These are phyloP conservation scores for Funneliformis mosseae DNA, from an alignment of 192 early-diverging fungal genomes.

Conservation along the genomic window DNA sequence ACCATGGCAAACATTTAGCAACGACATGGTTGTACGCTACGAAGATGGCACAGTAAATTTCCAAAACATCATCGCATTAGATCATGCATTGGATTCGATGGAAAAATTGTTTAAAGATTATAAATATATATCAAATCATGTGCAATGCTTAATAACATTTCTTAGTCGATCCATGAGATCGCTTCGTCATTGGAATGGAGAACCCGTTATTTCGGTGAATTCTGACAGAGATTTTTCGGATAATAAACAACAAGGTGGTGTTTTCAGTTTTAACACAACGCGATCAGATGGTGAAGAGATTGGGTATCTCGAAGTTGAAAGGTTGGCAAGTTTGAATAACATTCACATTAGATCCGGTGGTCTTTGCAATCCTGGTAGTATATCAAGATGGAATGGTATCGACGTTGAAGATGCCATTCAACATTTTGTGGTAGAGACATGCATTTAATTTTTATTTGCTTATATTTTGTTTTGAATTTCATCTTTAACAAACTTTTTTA, in stretches of 20 bases:
- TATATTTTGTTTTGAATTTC: too few species aligned
- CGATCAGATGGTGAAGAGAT: conserved; percentile 54
- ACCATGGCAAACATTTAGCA: conserved; percentile 56
- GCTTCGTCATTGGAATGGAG: conserved; percentile 59
- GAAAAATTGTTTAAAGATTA: conserved; percentile 45
- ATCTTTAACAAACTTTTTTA: too few species aligned
- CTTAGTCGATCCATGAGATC: conserved; percentile 46
- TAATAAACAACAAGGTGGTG: conserved; percentile 54
- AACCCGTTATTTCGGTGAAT: conserved; percentile 46
- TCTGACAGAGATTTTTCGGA: conserved; percentile 37
- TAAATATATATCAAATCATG: conserved; percentile 49
- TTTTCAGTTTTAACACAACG: conserved; percentile 70
- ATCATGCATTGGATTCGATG: conserved; percentile 66
- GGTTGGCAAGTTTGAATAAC: conserved; percentile 61
- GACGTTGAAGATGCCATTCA: conserved; percentile 50
- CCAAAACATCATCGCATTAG: conserved; percentile 69
- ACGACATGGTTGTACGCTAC: conserved; percentile 48
- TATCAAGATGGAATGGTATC: conserved; percentile 66
- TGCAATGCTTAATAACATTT: conserved; percentile 47
- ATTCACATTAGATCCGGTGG: conserved; percentile 75
- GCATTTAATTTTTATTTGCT: neutral
- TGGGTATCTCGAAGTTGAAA: conserved; percentile 65
- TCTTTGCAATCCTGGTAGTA: conserved; percentile 82
- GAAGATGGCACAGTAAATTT: conserved; percentile 85
- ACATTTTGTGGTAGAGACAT: conserved; percentile 46